Percentiles rank a stretch among this genome's conserved stretches.
These are phyloP conservation scores for Pseudogymnoascus sp. DNA, from an alignment of 2,329 filamentous ascomycete species.

Conservation along the genomic window DNA sequence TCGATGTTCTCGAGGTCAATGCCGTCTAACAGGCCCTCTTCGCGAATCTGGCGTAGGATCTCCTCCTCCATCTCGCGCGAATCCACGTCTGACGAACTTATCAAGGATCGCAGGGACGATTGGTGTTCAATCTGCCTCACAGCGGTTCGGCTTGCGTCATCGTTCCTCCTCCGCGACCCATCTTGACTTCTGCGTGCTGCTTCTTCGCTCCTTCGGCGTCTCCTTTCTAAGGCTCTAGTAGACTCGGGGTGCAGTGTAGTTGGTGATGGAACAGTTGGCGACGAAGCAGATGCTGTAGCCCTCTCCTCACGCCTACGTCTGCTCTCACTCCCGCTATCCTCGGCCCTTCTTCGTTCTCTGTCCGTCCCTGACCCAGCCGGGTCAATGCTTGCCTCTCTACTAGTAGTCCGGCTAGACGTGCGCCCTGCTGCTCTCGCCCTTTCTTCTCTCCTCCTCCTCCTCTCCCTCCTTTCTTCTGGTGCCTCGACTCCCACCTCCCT, in stretches of 20 bases:
- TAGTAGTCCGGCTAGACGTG: conserved; percentile 30
- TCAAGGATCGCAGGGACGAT: conserved; percentile 74
- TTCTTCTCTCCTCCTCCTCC: conserved; percentile 25
- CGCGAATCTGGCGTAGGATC: conserved; percentile 80
- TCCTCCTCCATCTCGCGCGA: conserved; percentile 76
- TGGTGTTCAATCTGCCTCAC: conserved; percentile 73
- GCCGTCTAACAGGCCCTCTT: conserved; percentile 79
- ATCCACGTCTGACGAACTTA: conserved; percentile 71
- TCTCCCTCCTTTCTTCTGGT: conserved; percentile 22
- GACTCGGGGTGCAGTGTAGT: conserved; percentile 24
- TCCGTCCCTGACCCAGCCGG: conserved; percentile 18
- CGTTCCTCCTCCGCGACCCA: conserved; percentile 22
- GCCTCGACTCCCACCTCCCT: conserved; percentile 51
- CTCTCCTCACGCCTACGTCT: conserved; percentile 26
- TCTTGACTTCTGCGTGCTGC: conserved; percentile 22
- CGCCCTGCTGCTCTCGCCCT: conserved; percentile 21
- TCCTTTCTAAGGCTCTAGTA: conserved; percentile 24
- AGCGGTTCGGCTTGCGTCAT: conserved; percentile 22
- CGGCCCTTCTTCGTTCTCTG: conserved; percentile 15
- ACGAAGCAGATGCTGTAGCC: neutral
- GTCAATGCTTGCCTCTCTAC: conserved; percentile 22
- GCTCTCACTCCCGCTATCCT: conserved; percentile 14
- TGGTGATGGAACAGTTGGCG: neutral
- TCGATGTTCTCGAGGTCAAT: conserved; percentile 85
- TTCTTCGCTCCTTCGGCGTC: conserved; percentile 20